Evolutionary conservation across 208 protist species (phyloP).

Genomic region (Wallacemonas collosoma): DNA sequence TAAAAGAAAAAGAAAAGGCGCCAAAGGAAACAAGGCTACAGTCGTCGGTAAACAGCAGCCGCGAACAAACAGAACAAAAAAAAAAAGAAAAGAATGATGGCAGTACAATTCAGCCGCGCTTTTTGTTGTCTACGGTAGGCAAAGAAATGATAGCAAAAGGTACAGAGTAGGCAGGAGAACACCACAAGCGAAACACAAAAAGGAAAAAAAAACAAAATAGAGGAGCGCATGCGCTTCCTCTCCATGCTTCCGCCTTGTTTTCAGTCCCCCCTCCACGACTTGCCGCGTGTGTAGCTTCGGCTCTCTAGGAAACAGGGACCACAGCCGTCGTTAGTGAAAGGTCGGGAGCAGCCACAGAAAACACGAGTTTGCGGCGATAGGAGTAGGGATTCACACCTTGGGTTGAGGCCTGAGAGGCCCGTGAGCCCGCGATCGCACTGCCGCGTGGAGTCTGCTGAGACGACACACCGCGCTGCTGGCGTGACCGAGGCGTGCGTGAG

Average conservation of each 20-base stretch:
- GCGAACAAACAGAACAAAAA: neutral
- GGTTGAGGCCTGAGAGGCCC: constrained; percentile 3
- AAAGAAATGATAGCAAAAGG: too few species aligned
- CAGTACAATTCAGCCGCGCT: neutral
- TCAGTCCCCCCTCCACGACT: too few species aligned
- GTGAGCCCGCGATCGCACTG: neutral
- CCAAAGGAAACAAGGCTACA: neutral
- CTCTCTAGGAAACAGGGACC: constrained; percentile 1
- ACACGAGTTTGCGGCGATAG: constrained; percentile 41
- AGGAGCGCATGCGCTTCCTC: too few species aligned
- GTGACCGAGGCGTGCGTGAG: constrained; percentile 3
- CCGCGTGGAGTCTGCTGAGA: neutral
- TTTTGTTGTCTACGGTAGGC: neutral
- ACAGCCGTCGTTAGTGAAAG: neutral
- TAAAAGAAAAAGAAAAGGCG: neutral
- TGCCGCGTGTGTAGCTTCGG: too few species aligned
- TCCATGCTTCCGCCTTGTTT: too few species aligned
- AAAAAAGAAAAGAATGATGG: neutral
- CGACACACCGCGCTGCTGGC: neutral
- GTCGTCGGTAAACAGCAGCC: neutral
- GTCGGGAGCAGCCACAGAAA: constrained; percentile 30
- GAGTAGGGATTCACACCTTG: constrained; percentile 25
- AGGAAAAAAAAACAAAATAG: neutral
- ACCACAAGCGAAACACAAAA: neutral
- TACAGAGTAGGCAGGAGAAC: neutral